Evolutionary conservation across 2,329 filamentous ascomycete genomes (phyloP).

Genomic region (Polytolypa hystricis): DNA sequence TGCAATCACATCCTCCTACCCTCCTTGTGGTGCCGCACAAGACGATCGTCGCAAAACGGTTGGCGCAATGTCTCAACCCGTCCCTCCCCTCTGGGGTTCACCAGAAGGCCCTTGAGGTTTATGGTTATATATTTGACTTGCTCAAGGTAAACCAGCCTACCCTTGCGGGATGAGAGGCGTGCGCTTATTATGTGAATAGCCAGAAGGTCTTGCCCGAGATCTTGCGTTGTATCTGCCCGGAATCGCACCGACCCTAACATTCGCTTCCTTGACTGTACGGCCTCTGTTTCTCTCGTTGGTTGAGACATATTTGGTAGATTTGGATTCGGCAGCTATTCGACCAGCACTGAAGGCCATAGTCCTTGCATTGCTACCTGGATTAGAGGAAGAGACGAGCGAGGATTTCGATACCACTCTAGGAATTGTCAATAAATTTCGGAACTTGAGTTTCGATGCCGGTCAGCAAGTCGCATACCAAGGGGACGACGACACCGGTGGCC

Average conservation of each 20-base stretch:
- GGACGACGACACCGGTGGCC: constrained; percentile 52
- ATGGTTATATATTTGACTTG: constrained; percentile 74
- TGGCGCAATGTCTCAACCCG: constrained; percentile 92
- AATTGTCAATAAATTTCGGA: constrained; percentile 67
- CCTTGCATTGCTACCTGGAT: constrained; percentile 73
- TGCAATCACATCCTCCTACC: constrained; percentile 72
- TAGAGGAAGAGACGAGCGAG: constrained; percentile 94
- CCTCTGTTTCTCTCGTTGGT: constrained; percentile 75
- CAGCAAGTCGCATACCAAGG: constrained; percentile 29
- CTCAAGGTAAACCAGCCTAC: constrained; percentile 51
- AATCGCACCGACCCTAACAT: constrained; percentile 77
- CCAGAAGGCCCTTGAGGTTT: constrained; percentile 93
- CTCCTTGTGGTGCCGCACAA: constrained; percentile 69
- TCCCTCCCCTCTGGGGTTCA: constrained; percentile 90
- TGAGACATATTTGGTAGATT: constrained; percentile 63
- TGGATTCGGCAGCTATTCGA: constrained; percentile 61
- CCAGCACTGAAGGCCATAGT: constrained; percentile 86
- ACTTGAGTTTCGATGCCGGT: constrained; percentile 33
- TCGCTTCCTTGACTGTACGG: constrained; percentile 84
- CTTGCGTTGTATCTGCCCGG: constrained; percentile 83
- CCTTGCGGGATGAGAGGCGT: constrained; percentile 1
- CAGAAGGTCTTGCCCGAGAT: constrained; percentile 67
- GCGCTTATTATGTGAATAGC: constrained; percentile 21
- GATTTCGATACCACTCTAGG: constrained; percentile 84
- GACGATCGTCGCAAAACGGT: constrained; percentile 69